phyloP scores from a whole-genome alignment of 2,329 filamentous ascomycete genomes.

The Epichloe scottii region DNA sequence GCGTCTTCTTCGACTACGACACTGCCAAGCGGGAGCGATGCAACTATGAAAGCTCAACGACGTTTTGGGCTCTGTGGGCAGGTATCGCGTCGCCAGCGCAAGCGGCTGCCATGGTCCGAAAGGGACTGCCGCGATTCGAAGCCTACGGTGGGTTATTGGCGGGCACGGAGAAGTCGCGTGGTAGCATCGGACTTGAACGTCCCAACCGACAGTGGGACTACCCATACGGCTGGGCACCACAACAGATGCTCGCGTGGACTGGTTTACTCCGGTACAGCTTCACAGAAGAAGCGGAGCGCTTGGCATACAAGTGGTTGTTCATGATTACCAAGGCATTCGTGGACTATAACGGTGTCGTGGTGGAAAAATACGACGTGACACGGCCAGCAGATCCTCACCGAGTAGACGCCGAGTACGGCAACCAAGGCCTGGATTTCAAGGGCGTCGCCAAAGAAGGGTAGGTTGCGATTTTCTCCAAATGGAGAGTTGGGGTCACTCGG shows the following conservation, averaged over 20 bases:
- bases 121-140: slow-evolving; percentile 78
- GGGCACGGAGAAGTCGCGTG: slow-evolving; percentile 81
- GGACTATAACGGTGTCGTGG: slow-evolving; percentile 94
- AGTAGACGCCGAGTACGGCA: slow-evolving; percentile 94
- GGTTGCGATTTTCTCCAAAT: slow-evolving; percentile 25
- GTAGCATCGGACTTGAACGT: slow-evolving; percentile 62
- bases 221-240: slow-evolving; percentile 94
- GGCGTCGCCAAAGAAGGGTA: slow-evolving; percentile 93
- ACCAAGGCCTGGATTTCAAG: slow-evolving; percentile 91
- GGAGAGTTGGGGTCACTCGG: no score
- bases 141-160: slow-evolving; percentile 77
- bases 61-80: slow-evolving; percentile 96
- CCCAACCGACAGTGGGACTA: slow-evolving; percentile 98
- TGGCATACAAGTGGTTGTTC: slow-evolving; percentile 94
- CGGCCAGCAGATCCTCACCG: slow-evolving; percentile 79
- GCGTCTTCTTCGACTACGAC: slow-evolving; percentile 98
- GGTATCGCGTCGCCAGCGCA: slow-evolving; percentile 76
- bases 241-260: slow-evolving; percentile 97
- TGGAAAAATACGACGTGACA: slow-evolving; percentile 98
- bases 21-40: slow-evolving; percentile 69
- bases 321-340: slow-evolving; percentile 99
- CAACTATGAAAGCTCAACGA: slow-evolving; percentile 81
- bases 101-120: slow-evolving; percentile 69
- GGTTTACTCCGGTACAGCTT: slow-evolving; percentile 87
- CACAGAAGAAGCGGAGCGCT: slow-evolving; percentile 72